Evolutionary conservation across 1,139 yeast genomes (phyloP).

Genomic region (Suhomyces ambrosiae): DNA sequence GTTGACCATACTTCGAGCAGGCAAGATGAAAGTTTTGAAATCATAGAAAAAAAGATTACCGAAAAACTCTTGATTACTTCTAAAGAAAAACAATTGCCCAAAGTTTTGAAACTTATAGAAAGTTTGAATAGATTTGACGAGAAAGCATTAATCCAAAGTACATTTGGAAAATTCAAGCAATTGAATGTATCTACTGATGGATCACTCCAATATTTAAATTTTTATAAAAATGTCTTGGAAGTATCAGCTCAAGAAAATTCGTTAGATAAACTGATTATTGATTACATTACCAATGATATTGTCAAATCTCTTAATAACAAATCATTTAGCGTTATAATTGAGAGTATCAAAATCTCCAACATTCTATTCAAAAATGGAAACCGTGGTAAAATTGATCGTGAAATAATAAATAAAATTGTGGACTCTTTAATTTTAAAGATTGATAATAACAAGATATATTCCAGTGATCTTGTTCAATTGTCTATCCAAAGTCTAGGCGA

Average conservation of each 20-base stretch:
- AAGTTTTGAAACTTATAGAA: constrained; percentile 32
- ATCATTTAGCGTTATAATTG: constrained; percentile 49
- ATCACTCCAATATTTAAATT: constrained; percentile 29
- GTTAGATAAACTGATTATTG: constrained; percentile 17
- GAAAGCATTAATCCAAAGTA: constrained; percentile 8
- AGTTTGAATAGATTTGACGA: constrained; percentile 24
- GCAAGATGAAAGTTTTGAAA: constrained; percentile 17
- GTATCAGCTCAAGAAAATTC: constrained; percentile 14
- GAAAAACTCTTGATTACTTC: constrained; percentile 22
- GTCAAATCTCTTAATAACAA: constrained; percentile 39
- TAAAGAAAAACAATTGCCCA: constrained; percentile 27
- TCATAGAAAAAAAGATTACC: constrained; percentile 23
- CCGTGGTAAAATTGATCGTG: constrained; percentile 7
- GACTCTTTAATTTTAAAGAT: constrained; percentile 33
- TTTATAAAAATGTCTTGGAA: constrained; percentile 29
- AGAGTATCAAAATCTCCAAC: constrained; percentile 48
- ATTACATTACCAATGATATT: constrained; percentile 46
- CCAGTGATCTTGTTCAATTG: constrained; percentile 53
- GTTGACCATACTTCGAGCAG: constrained; percentile 21
- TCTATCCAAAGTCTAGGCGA: constrained; percentile 34
- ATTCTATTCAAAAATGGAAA: constrained; percentile 32
- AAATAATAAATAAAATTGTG: constrained; percentile 21
- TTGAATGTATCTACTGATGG: constrained; percentile 25
- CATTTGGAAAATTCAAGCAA: constrained; percentile 19
- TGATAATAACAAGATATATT: constrained; percentile 38